Evolutionary conservation across 2,329 filamentous ascomycete genomes (phyloP).

Genomic region (Paracoccidioides brasiliensis): DNA sequence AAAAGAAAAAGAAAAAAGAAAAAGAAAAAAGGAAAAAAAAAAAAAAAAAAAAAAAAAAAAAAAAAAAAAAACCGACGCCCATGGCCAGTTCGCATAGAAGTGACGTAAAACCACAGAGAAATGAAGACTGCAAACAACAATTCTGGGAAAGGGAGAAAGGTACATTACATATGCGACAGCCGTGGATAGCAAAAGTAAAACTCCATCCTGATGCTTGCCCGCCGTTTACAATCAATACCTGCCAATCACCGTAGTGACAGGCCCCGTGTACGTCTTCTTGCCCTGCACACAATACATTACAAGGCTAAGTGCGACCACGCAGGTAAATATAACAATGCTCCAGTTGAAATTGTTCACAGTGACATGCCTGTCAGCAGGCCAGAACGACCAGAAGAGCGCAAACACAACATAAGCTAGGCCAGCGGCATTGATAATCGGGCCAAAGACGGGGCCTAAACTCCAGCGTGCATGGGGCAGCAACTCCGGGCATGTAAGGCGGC

Average conservation of each 20-base stretch:
- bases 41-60: not conserved
- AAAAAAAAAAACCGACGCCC: not conserved
- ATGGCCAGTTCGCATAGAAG: not conserved
- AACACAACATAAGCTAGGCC: conserved; percentile 8
- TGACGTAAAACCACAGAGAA: too few species aligned
- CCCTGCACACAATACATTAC: conserved; percentile 26
- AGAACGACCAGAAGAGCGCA: conserved; percentile 10
- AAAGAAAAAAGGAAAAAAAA: not conserved
- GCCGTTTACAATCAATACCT: not conserved
- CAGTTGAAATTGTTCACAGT: conserved; percentile 8
- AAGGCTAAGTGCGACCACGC: conserved; percentile 26
- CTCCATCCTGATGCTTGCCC: not conserved
- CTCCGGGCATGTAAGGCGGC: conserved; percentile 29
- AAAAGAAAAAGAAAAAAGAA: not conserved
- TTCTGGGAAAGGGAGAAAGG: not conserved
- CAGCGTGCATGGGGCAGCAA: conserved; percentile 33
- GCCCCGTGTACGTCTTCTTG: conserved; percentile 19
- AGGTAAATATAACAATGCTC: conserved; percentile 31
- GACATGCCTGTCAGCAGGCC: conserved; percentile 6
- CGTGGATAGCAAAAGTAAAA: not conserved
- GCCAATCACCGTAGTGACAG: conserved; percentile 10
- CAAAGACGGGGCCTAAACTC: conserved; percentile 31
- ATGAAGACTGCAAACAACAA: not conserved
- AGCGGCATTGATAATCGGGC: conserved; percentile 8
- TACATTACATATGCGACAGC: not conserved